Evolutionary conservation across 768 basidiomycete genomes (phyloP), one percentile per base, ranked within the genome.

Genomic region (Russula lepida): DNA sequence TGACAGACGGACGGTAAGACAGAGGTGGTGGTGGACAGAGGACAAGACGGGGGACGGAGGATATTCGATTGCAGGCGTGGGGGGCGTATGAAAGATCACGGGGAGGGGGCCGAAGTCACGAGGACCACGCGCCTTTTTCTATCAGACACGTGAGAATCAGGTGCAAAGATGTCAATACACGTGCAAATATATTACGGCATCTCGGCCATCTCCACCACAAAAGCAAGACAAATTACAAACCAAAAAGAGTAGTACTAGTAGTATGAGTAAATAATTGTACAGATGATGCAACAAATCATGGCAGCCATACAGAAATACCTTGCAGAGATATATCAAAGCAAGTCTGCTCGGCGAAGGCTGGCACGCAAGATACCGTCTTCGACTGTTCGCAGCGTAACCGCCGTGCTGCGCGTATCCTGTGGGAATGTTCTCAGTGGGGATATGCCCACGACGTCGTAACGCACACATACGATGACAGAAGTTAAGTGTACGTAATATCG

Each of bases 371-470:
- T 89, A 39, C 81, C 83, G 69, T 89, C 88, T 68, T 85, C 83
- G 27, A 89, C 88, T 81, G 69, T 62, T 60, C 51, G 59, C 44
- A 91, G 73, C 2, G 89, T 91, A 25, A 80, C 77, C 28, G 86
- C 87, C 3, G 89, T 91, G 7, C 86, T 81, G 64, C 81, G 78
- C 1, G 86, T 89, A 66, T 91, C 88, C 88, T 90, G 68, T 39
- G 56, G 17, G 19, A 46, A 58, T 13, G 61, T 58, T 59, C 56
- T 57, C 27, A 62, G 48, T 13, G 21, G 28, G 33, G 52, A 2
- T 49, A 54, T 37, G 15, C 23, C 56, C 37, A 47, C 30, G 35
- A 39, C 32, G 58, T 37, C 15, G 54, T 41, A 53, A 39, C 5
- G 27, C 21, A 64, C 28, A 78, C 86, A 72, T 69, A 90, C 88